Evolutionary conservation across 441 rosid genomes (phyloP), one percentile per base, ranked within the genome.

Genomic region (Pelargonium fulgidum): DNA sequence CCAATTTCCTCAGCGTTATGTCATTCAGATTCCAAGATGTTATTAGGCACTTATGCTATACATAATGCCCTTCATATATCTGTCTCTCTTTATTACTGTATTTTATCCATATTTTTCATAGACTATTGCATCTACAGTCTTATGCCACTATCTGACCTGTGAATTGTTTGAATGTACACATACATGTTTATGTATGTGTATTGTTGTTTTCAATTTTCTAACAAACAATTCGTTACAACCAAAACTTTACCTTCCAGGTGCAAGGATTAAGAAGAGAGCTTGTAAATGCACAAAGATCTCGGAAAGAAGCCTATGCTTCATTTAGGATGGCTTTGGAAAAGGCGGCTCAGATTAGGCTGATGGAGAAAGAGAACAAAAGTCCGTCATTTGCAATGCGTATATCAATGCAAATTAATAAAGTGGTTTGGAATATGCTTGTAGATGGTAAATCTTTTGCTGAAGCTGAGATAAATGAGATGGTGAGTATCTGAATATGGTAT

Each of bases 401-500:
- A 76, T 90, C 97, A 26, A 78, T 94, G 79, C 89, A 92, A 79
- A 92, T 92, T 74, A 79, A 76, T 73, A 90, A 92, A 85, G 94
- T 94, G 63, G 89, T 90, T 24, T 94, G 99, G 99, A 83, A 87
- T 81, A 94, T 94, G 99, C 87, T 94, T 77, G 74, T 89, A 74
- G 99, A 94, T 82, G 97, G 98, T 63, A 94, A 94, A 89, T 75
- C 98, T 71, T 90, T 94, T 80, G 93, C 99, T 19, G 99, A 94
- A 84, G 94, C 97, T 72, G 98, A 94, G 85, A 94, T 94, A 79
- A 92, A 92, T 83, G 94, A 92, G 79, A 87, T 94, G 99, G 99
- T 94, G 73, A 85, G 91, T 69, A 36, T 14, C 76, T 69, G 56
- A 76, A 76, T 19, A 65, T 58, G 59, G 48, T 68, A 54, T 11